These are phyloP conservation scores for Cryptosporidium ubiquitum DNA, from an alignment of 169 alveolate genomes.

Conservation along the genomic window DNA sequence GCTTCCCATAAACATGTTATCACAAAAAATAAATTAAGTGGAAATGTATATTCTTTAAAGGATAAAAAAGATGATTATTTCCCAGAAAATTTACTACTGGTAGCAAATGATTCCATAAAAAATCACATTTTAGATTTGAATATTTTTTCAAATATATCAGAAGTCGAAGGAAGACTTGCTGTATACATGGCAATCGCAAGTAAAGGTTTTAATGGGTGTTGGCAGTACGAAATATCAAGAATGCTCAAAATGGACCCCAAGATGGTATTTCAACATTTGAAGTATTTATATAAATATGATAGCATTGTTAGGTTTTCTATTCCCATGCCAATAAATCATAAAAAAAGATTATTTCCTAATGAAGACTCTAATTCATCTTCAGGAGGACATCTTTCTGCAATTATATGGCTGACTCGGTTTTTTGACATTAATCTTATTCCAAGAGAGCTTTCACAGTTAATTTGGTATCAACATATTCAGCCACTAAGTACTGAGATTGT, in stretches of 20 bases:
- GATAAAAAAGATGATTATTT: neutral
- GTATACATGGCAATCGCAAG: conserved; percentile 63
- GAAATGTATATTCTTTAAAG: neutral
- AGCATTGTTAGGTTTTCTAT: conserved; percentile 62
- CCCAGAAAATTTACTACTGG: neutral
- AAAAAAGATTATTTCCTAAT: conserved; percentile 14
- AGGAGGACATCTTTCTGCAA: conserved; percentile 71
- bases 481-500: conserved; percentile 65
- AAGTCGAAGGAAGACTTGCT: conserved; percentile 67
- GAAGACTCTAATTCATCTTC: conserved; percentile 23
- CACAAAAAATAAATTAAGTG: neutral
- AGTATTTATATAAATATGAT: conserved; percentile 46
- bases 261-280: conserved; percentile 66
- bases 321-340: conserved; percentile 66
- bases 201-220: conserved; percentile 68
- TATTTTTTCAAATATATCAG: conserved; percentile 47
- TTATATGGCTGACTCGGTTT: conserved; percentile 59
- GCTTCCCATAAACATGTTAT: neutral
- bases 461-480: conserved; percentile 71
- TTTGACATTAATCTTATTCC: conserved; percentile 63
- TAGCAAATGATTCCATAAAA: conserved; percentile 3
- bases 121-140: conserved; percentile 29
- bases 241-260: conserved; percentile 69
- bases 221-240: conserved; percentile 70
- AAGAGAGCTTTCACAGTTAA: conserved; percentile 61